phyloP scores from a whole-genome alignment of 495 filamentous ascomycete genomes.

The Lophiostoma macrostomum region DNA sequence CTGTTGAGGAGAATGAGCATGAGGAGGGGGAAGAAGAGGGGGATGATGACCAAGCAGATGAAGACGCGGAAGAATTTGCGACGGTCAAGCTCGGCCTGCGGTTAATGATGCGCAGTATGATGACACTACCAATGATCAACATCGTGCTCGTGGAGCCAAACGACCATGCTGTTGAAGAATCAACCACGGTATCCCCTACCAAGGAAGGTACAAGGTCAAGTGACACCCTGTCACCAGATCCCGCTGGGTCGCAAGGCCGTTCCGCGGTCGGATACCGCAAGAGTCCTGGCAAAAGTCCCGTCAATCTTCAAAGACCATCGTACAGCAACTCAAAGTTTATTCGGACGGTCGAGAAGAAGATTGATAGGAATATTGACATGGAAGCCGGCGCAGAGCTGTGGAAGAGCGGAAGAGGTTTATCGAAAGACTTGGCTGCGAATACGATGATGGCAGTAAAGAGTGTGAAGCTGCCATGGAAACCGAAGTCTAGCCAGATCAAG shows the following conservation, averaged over 20 bases:
- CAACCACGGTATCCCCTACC: neutral
- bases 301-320: too few species aligned
- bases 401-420: too few species aligned
- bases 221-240: neutral
- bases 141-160: neutral
- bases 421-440: too few species aligned
- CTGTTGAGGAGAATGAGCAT: neutral
- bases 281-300: too few species aligned
- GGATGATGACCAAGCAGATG: constrained; percentile 2
- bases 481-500: too few species aligned
- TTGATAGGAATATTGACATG: constrained; percentile 1
- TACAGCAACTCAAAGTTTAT: constrained; percentile 1
- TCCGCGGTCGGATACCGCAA: neutral
- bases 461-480: too few species aligned
- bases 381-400: neutral
- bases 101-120: neutral
- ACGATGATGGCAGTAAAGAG: too few species aligned
- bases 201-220: neutral
- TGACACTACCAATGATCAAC: constrained; percentile 3
- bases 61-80: neutral
- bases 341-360: constrained; percentile 3
- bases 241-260: too few species aligned
- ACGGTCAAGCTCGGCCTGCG: neutral
- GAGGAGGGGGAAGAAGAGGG: constrained; percentile 4
- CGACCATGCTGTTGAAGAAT: neutral